Evolutionary conservation across 768 basidiomycete genomes (phyloP), one percentile per base, ranked within the genome.

Genomic region (Suillus brevipes): DNA sequence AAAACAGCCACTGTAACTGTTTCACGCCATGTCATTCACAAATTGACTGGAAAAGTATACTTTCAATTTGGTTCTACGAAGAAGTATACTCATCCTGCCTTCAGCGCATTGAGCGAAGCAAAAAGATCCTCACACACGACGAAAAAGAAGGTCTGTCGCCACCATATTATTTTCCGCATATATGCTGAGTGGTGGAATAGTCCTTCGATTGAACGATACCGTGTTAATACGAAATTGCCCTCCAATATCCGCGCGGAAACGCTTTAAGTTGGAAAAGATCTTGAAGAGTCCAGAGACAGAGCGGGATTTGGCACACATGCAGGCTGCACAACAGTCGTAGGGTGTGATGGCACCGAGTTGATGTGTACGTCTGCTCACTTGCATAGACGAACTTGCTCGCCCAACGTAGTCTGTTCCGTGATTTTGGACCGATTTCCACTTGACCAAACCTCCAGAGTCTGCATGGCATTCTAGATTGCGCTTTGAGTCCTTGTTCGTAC

Each of bases 1-100:
- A 94, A 93, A 74, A 94, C 92, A 0, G 92, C 84, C 16, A 94
- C 93, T 0, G 92, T 94, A 57, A 88, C 90, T 0, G 91, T 94
- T 9, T 87, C 89, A 28, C 85, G 92, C 64, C 86, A 83, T 80
- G 81, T 90, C 45, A 77, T 85, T n/a, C 91, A 94, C 71, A 84
- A 85, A 66, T 71, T 85, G 56, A 94, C 92, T 6, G 87, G 89
- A 69, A 94, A 94, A 83, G 92, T 92, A 68, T 68, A 82, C 73
- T 52, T 31, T 60, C 53, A 5, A 23, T 16, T 28, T 25, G 61
- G 12, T 23, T 7, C 38, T 57, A 36, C 53, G 55, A 12, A 37
- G 45, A 10, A 31, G 28, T 6, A 38, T 36, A 60, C 65, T 64
- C 12, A 68, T 62, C 28, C 43, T 52, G 20, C 59, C 13, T 64